Evolutionary conservation across 2,329 filamentous ascomycete genomes (phyloP), one percentile per base, ranked within the genome.

Genomic region (Curvularia sp.): DNA sequence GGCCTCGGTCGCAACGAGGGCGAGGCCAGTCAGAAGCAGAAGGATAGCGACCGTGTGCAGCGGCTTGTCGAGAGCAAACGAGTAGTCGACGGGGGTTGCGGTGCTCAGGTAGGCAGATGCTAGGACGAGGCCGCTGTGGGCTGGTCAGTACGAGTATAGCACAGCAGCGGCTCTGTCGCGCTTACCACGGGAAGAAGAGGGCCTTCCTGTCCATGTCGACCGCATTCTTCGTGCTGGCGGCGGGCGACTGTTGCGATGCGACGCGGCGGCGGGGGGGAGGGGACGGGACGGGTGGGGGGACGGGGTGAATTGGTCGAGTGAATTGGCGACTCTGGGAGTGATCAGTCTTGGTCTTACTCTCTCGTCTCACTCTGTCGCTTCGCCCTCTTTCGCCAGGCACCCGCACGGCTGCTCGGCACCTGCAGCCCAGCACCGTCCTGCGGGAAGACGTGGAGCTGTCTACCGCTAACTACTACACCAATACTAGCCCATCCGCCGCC

Each of bases 41-140:
- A 77, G 65, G n/a, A 70, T 49, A 53, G 61, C 69, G 55, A 63
- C 53, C 5, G 74, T 72, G 60, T 76, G 75, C 50, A 77, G 64
- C 42, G 75, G 74, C 55, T 75, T 74, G 60, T 77, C 73, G 52
- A 76, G 60, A 54, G 74, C 73, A 53, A 76, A 75, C 12, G 74
- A 75, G 50, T 72, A 68, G 43, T 72, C 65, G 59, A 67, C 39
- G 60, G 67, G 67, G 25, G 71, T 60, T 27, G 69, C 62, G 47
- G 70, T 70, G 49, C 69, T 67, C 59, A 77, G 64, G 60, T 76
- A 75, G 28, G 61, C 63, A 43, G 69, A 68, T 63, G 70, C 72
- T 67, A 72, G 60, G 56, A 77, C 59, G 57, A 77, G 72, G 66
- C 71, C 75, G 68, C 73, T 77, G 63, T 42, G 10, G 38, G 23